These are phyloP conservation scores for Salvia rosmarinus DNA, from an alignment of 257 asterid species.

Conservation along the genomic window DNA sequence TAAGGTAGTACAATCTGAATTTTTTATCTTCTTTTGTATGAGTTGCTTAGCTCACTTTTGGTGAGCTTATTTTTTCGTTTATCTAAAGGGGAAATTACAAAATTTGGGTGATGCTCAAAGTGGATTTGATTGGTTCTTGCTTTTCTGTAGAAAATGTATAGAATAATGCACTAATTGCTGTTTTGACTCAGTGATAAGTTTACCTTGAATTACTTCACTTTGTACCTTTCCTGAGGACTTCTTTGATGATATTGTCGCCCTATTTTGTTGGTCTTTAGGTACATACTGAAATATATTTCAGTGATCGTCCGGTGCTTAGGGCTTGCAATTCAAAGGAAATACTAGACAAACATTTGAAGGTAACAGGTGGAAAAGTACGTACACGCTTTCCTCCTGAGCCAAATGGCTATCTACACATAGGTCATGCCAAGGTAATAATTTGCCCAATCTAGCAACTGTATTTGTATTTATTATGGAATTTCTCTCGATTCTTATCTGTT, in stretches of 20 bases:
- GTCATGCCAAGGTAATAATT: conserved; percentile 87
- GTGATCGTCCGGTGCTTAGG: conserved; percentile 83
- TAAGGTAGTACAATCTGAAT: conserved; percentile 51
- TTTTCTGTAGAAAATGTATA: conserved; percentile 10
- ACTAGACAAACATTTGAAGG: conserved; percentile 79
- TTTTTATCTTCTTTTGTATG: not conserved
- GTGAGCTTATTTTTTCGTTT: not conserved
- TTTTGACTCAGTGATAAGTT: not conserved
- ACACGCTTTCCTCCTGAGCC: conserved; percentile 99
- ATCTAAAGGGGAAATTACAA: not conserved
- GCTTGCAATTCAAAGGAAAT: conserved; percentile 80
- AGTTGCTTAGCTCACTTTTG: conserved; percentile 14
- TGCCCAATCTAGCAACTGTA: conserved; percentile 22
- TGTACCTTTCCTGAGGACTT: not conserved
- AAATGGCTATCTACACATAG: conserved; percentile 93
- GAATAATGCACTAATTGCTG: not conserved
- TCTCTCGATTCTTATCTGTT: conserved; percentile 6
- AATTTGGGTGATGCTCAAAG: not conserved
- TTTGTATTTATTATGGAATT: conserved; percentile 17
- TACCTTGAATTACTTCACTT: not conserved
- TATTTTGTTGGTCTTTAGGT: conserved; percentile 53
- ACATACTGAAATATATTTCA: conserved; percentile 89
- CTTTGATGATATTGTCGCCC: not conserved
- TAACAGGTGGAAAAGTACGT: conserved; percentile 72
- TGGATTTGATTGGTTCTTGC: not conserved